Evolutionary conservation across 176 grass and related monocot species (phyloP), one percentile per base, ranked within the genome.

Genomic region (Cenchrus fungigraminus): DNA sequence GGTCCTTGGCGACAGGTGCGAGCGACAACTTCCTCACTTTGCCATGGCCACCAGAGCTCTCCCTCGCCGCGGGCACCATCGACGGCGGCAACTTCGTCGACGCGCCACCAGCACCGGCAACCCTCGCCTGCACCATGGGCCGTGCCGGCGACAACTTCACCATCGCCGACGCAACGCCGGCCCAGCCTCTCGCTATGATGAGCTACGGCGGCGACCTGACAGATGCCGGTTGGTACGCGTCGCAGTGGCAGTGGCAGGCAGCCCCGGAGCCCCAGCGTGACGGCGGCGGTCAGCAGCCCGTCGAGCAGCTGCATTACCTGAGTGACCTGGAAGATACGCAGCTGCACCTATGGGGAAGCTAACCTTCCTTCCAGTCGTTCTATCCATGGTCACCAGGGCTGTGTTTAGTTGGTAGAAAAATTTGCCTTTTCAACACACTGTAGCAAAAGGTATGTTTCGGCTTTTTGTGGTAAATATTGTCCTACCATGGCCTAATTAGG

Each of bases 241-340:
- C 78, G 29, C 80, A 57, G 4, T 58, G 37, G 66, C 86, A 57
- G 4, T 49, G 34, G 65, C 19, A 37, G 65, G 17, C 76, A 7
- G 14, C 73, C 15, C 3, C 52, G 9, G 63, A 40, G 20, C 42
- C 54, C 65, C 74, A 83, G 66, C 17, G 16, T 44, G 25, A 34
- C 47, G 58, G 52, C 47, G 20, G 55, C 74, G 13, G 31, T 11
- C 54, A 44, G 42, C 14, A 58, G 10, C 59, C 72, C 56, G 15
- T 83, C 1, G 62, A 74, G 12, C 56, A 83, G 45, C 44, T 46
- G 29, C 43, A 77, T 54, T 40, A 52, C 69, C 71, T 66, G 5
- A 46, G 4, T 46, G 45, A 46, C 45, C 45, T 46, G 3, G 45
- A 46, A 46, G 45, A 46, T 9, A 46, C 7, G 45, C 45, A 46